phyloP scores from a whole-genome alignment of 2,329 filamentous ascomycete genomes.

The Fusarium tricinctum region DNA sequence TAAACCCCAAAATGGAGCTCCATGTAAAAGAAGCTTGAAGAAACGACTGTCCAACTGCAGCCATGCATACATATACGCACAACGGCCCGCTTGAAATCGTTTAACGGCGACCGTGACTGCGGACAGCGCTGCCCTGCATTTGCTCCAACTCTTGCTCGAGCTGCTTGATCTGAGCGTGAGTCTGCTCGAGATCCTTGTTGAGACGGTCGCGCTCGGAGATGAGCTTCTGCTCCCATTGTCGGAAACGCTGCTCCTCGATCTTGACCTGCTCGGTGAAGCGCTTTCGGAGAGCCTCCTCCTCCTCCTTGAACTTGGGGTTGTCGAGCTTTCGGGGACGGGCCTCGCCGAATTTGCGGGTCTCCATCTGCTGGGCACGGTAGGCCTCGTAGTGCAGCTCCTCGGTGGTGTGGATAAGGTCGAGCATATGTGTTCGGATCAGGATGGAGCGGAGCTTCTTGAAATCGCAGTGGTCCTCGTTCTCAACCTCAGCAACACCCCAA shows the following conservation, averaged over 20 bases:
- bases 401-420: slow-evolving; percentile 99
- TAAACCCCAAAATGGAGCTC: slow-evolving; percentile 52
- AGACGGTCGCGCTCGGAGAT: slow-evolving; percentile 98
- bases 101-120: slow-evolving; percentile 94
- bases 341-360: slow-evolving; percentile 99
- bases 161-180: slow-evolving; percentile 93
- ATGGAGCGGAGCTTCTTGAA: slow-evolving; percentile 99
- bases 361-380: slow-evolving; percentile 99
- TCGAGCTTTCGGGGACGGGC: slow-evolving; percentile 96
- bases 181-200: slow-evolving; percentile 99
- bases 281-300: slow-evolving; percentile 98
- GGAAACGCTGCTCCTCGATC: slow-evolving; percentile 99
- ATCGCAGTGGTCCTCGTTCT: slow-evolving; percentile 99
- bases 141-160: slow-evolving; percentile 92
- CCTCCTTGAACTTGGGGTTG: slow-evolving; percentile 99
- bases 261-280: slow-evolving; percentile 99
- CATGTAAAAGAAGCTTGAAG: slow-evolving; percentile 49
- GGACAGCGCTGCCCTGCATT: slow-evolving; percentile 90
- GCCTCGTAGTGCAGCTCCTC: slow-evolving; percentile 99
- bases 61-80: slow-evolving; percentile 45
- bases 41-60: slow-evolving; percentile 50
- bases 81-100: slow-evolving; percentile 16
- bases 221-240: slow-evolving; percentile 99
- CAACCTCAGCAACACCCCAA: slow-evolving; percentile 99
- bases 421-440: slow-evolving; percentile 98